Evolutionary conservation across 2,329 filamentous ascomycete genomes (phyloP).

Genomic region (Aspergillus ochraceus): DNA sequence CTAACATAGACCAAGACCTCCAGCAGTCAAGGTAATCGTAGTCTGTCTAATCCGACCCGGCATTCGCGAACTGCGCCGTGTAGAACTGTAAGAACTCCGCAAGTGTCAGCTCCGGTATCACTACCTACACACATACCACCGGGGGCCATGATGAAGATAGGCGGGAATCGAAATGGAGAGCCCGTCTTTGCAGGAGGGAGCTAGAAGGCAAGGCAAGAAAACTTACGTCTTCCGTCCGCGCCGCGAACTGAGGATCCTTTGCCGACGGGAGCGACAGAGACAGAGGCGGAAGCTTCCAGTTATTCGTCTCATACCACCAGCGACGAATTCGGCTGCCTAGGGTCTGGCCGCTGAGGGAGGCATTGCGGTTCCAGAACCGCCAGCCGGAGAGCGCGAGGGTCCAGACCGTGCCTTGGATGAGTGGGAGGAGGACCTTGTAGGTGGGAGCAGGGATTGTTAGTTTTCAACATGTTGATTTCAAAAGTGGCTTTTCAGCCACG

Average conservation of each 20-base stretch:
- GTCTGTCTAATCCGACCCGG: constrained; percentile 30
- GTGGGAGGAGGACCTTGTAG: constrained; percentile 75
- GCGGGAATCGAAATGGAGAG: too few relatives aligned
- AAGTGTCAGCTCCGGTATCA: constrained; percentile 25
- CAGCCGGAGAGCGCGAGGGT: constrained; percentile 82
- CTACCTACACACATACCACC: neutral
- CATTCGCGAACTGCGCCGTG: constrained; percentile 34
- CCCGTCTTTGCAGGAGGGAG: neutral
- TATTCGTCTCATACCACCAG: constrained; percentile 96
- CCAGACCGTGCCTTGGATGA: constrained; percentile 86
- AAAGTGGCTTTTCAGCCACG: neutral
- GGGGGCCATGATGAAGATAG: too few relatives aligned
- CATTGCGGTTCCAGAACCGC: constrained; percentile 82
- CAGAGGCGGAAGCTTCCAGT: constrained; percentile 69
- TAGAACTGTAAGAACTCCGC: constrained; percentile 40
- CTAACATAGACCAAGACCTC: neutral
- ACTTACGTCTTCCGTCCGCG: constrained; percentile 47
- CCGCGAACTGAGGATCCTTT: constrained; percentile 34
- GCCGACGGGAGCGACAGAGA: constrained; percentile 29
- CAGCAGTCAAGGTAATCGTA: neutral
- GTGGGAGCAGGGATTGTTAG: neutral
- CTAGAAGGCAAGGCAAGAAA: neutral
- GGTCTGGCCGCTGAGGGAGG: constrained; percentile 72
- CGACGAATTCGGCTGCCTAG: constrained; percentile 75
- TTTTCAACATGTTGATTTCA: neutral